phyloP scores from a whole-genome alignment of 306 rosid genomes.

The Corylus americana region DNA sequence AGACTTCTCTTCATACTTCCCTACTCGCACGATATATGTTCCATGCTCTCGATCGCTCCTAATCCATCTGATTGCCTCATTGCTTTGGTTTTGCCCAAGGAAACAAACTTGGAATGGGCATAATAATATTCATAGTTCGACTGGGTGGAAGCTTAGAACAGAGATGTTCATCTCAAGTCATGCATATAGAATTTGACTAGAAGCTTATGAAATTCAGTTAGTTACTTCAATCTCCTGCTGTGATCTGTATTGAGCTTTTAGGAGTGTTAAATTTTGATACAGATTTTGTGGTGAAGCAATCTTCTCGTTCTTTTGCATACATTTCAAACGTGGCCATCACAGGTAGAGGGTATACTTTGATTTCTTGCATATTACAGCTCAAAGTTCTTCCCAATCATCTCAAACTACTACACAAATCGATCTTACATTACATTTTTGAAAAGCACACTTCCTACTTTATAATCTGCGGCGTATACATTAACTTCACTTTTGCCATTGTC shows the following conservation, averaged over 20 bases:
- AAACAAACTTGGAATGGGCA: constrained; percentile 87
- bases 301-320: too few relatives aligned
- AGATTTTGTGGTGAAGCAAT: neutral
- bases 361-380: too few relatives aligned
- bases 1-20: constrained; percentile 93
- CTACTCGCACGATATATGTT: constrained; percentile 67
- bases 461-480: too few relatives aligned
- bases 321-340: too few relatives aligned
- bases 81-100: constrained; percentile 88
- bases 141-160: constrained; percentile 16
- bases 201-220: neutral
- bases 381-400: too few relatives aligned
- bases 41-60: constrained; percentile 75
- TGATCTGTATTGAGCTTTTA: neutral
- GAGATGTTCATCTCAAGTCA: neutral
- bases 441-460: too few relatives aligned
- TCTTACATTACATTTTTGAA: too few relatives aligned
- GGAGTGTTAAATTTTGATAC: neutral
- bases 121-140: constrained; percentile 39
- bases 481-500: too few relatives aligned
- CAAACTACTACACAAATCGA: too few relatives aligned
- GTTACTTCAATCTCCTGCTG: neutral
- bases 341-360: too few relatives aligned
- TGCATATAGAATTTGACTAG: neutral
- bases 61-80: constrained; percentile 73